These are phyloP conservation scores for Trichoderma asperelloides DNA, from an alignment of 495 filamentous ascomycete species.

Conservation along the genomic window DNA sequence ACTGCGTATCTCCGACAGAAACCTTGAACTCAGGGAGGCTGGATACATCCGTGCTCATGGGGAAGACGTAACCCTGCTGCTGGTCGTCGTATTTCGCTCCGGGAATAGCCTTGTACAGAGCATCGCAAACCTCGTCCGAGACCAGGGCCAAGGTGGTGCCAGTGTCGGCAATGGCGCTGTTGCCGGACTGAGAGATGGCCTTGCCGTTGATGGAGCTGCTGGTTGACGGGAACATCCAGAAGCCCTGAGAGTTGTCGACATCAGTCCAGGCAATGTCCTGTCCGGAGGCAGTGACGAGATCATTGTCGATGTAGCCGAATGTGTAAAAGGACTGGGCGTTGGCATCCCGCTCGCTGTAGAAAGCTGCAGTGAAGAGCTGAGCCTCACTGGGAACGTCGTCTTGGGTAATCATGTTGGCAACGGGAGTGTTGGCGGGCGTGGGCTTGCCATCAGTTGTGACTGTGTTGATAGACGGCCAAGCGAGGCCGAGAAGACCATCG, in stretches of 20 bases:
- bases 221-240: conserved; percentile 58
- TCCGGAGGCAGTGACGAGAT: conserved; percentile 47
- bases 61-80: conserved; percentile 59
- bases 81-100: conserved; percentile 37
- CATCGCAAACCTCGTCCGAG: conserved; percentile 42
- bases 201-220: conserved; percentile 49
- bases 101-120: conserved; percentile 54
- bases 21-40: conserved; percentile 55
- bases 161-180: conserved; percentile 54
- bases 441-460: conserved; percentile 47
- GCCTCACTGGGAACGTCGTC: conserved; percentile 13
- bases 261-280: conserved; percentile 45
- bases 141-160: conserved; percentile 68
- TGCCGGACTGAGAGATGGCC: conserved; percentile 23
- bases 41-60: conserved; percentile 38
- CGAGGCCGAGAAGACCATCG: conserved; percentile 64
- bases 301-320: conserved; percentile 57
- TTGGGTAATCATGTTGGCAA: conserved; percentile 44
- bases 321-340: conserved; percentile 37
- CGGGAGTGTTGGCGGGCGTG: conserved; percentile 66
- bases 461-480: conserved; percentile 63
- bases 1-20: conserved; percentile 38
- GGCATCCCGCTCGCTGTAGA: conserved; percentile 49
- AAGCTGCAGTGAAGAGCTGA: conserved; percentile 13
- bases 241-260: conserved; percentile 52